phyloP scores from a whole-genome alignment of 208 protist species.

The Leishmania braziliensis region DNA sequence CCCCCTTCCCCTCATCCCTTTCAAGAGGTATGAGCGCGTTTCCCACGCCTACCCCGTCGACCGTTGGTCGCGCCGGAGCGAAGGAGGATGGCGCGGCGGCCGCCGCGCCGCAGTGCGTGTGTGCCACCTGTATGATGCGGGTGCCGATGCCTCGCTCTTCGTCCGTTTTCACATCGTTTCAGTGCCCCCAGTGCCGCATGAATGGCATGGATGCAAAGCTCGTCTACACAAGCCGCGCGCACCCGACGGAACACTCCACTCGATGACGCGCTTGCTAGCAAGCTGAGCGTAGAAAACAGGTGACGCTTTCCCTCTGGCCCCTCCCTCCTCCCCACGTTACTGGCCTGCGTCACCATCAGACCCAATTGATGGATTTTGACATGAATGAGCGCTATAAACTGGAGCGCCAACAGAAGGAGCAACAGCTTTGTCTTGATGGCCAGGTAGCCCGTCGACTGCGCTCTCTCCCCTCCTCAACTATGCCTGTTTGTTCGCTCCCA shows the following conservation, averaged over 20 bases:
- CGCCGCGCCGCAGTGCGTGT: conserved; percentile 58
- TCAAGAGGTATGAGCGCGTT: conserved; percentile 13
- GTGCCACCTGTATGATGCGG: conserved; percentile 72
- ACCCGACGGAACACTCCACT: conserved; percentile 82
- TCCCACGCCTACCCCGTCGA: conserved; percentile 18
- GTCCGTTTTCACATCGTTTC: conserved; percentile 57
- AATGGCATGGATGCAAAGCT: conserved; percentile 78
- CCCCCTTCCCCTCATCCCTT: neutral
- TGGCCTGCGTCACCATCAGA: neutral
- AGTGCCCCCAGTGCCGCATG: conserved; percentile 83
- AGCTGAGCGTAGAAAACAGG: neutral
- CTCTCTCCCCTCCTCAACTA: neutral
- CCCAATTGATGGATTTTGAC: neutral
- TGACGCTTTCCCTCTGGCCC: neutral
- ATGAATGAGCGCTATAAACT: neutral
- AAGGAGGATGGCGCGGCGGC: conserved; percentile 18
- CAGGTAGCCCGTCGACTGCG: neutral
- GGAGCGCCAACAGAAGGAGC: neutral
- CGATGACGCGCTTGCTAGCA: conserved; percentile 27
- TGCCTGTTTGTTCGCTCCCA: neutral
- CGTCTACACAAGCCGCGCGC: conserved; percentile 70
- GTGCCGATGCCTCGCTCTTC: conserved; percentile 61
- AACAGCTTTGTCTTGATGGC: neutral
- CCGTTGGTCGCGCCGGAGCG: conserved; percentile 13
- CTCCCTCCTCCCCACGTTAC: neutral